A percentile compares a stretch with the other conserved stretches of the same genome.
phyloP scores from a whole-genome alignment of 2,329 filamentous ascomycete genomes.

The Macroventuria anomochaeta region DNA sequence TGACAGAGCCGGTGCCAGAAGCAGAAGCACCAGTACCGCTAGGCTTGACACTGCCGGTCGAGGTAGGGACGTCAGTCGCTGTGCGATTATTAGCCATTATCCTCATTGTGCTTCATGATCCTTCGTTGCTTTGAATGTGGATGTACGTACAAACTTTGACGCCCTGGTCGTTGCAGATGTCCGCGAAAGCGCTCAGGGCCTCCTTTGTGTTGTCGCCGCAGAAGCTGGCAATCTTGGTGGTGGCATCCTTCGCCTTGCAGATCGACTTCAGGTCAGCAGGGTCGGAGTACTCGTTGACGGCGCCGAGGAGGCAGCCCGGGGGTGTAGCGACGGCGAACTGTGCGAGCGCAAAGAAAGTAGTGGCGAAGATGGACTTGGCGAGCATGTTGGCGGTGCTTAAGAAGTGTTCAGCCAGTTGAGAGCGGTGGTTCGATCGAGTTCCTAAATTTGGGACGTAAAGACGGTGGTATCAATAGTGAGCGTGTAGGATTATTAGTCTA shows the following conservation, averaged over 20 bases:
- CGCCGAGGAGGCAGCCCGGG: conserved; percentile 41
- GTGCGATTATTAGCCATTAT: conserved; percentile 5
- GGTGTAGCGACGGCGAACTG: conserved; percentile 31
- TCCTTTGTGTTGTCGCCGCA: conserved; percentile 32
- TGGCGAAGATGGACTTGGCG: conserved; percentile 36
- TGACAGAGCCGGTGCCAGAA: conserved; percentile 19
- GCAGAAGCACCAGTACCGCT: conserved; percentile 18
- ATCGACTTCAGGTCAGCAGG: conserved; percentile 35
- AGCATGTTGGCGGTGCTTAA: conserved; percentile 34
- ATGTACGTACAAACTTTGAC: conserved; percentile 40
- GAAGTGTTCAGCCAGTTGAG: too few species aligned
- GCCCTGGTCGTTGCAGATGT: conserved; percentile 36
- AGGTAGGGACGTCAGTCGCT: conserved; percentile 31
- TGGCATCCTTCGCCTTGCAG: conserved; percentile 38
- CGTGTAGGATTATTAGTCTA: conserved; percentile 21
- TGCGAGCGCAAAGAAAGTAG: conserved; percentile 35
- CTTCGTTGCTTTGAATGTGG: not conserved
- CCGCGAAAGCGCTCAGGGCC: conserved; percentile 37
- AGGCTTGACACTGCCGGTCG: conserved; percentile 24
- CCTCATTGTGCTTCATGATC: not conserved
- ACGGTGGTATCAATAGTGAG: conserved; percentile 9
- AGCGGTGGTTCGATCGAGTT: conserved; percentile 6
- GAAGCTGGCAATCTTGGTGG: conserved; percentile 29
- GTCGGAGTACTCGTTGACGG: conserved; percentile 38
- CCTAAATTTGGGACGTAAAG: not conserved